A percentile compares a stretch with the other conserved stretches of the same genome.
These are phyloP conservation scores for Gigaspora rosea DNA, from an alignment of 192 early-diverging fungal genomes.

Conservation along the genomic window DNA sequence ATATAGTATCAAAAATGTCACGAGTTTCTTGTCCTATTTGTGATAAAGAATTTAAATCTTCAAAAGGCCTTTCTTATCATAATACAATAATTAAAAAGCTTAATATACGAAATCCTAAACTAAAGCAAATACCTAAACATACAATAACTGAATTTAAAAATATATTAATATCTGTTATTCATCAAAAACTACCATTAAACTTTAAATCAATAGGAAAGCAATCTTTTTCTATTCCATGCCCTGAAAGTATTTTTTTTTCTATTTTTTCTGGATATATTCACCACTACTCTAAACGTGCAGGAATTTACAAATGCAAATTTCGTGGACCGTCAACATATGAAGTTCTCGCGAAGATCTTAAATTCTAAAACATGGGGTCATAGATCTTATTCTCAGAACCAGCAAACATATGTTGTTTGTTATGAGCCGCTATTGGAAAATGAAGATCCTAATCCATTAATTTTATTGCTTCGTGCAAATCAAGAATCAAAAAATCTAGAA, in stretches of 20 bases:
- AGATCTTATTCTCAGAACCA: constrained; percentile 9
- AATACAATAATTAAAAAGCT: too few relatives aligned
- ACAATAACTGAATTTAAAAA: background rate
- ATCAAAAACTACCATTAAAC: constrained; percentile 1
- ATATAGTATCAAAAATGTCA: too few relatives aligned
- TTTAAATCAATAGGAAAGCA: constrained; percentile 7
- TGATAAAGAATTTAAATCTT: too few relatives aligned
- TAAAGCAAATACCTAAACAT: too few relatives aligned
- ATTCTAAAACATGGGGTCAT: constrained; percentile 2
- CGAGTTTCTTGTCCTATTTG: too few relatives aligned
- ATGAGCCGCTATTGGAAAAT: background rate
- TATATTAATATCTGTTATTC: too few relatives aligned
- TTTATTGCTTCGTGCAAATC: too few relatives aligned
- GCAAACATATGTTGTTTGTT: constrained; percentile 3
- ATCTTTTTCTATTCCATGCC: background rate
- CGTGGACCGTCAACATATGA: background rate
- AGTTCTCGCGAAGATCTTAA: background rate
- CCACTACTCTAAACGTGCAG: background rate
- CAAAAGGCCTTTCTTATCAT: too few relatives aligned
- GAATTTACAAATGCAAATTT: constrained; percentile 17
- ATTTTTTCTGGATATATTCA: constrained; percentile 12
- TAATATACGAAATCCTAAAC: too few relatives aligned
- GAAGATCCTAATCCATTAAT: too few relatives aligned
- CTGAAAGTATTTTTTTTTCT: constrained; percentile 21
- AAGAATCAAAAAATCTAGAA: too few relatives aligned